Base-by-base conservation (phyloP, 352 stramenopile species). In the Phytophthora syringae region DNA sequence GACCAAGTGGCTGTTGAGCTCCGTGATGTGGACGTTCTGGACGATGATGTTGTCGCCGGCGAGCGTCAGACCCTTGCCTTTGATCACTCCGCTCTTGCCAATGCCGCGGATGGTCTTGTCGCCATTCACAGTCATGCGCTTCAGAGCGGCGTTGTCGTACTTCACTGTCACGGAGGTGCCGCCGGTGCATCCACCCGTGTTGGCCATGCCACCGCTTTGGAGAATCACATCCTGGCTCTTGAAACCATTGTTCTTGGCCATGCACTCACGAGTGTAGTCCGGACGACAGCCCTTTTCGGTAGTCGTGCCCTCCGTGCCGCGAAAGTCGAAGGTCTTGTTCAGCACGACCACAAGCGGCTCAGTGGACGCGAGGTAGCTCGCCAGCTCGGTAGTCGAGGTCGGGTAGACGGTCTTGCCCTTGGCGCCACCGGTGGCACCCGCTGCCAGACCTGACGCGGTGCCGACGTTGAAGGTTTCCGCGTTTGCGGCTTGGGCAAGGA, bases 11-110 rank as follows among this genome's bases (percentile, higher is more conserved):
- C 54, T 59, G 69, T 80, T 80, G 15, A 80, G 40, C 40, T 80
- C 61, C 10, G 68, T 77, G 30, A 80, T 76, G 57, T 80, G 68
- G 54, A 77, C 42, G 40, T 80, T 78, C 54, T 79, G 68, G 27
- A 79, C 16, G 40, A 80, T 80, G 32, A 77, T 67, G 54, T 72
- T 77, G 47, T 64, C 58, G 12, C 64, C 67, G 15, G 22, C 37
- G 25, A 77, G 40, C 36, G 50, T 70, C 7, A 76, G 27, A 7
- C 71, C 71, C 47, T 79, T 79, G 61, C 71, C 67, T 45, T 67
- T 61, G 44, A 79, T 76, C 42, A 71, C 48, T 39, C 67, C 67
- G 15, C 52, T 77, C 25, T 42, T 61, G 52, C 72, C 72, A 16
- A 75, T 57, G 13, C 67, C 72, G 44, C 72, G 67, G 0, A 80